Evolutionary conservation across 2,329 filamentous ascomycete species (phyloP).

Genomic region (Cercospora zeae-maydis): DNA sequence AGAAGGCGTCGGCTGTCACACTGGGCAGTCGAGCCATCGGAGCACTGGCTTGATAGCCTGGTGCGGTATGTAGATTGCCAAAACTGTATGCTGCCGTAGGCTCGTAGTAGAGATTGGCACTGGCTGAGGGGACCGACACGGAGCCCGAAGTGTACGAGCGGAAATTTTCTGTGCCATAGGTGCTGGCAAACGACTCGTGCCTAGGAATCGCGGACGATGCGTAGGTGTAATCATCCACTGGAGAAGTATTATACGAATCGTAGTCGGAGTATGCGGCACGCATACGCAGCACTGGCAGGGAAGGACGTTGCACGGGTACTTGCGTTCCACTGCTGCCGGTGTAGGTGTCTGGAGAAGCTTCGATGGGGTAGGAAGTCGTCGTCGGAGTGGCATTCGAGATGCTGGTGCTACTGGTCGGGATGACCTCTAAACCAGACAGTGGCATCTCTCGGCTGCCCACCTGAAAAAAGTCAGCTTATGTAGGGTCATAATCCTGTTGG

Average conservation of each 20-base stretch:
- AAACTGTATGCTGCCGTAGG: constrained; percentile 30
- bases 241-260: constrained; percentile 31
- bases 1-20: constrained; percentile 30
- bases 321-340: constrained; percentile 14
- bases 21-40: constrained; percentile 27
- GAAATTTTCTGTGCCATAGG: constrained; percentile 29
- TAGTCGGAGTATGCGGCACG: constrained; percentile 29
- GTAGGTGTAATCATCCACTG: constrained; percentile 32
- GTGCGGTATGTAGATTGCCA: constrained; percentile 26
- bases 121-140: constrained; percentile 27
- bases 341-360: constrained; percentile 15
- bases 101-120: constrained; percentile 30
- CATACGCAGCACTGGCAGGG: constrained; percentile 26
- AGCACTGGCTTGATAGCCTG: constrained; percentile 17
- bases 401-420: constrained; percentile 15
- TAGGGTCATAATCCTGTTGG: background rate
- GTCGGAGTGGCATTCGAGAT: constrained; percentile 10
- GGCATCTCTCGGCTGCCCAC: constrained; percentile 21
- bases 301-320: constrained; percentile 24
- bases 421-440: constrained; percentile 18
- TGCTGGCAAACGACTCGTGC: constrained; percentile 29
- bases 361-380: constrained; percentile 17
- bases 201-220: constrained; percentile 24
- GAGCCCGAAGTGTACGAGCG: constrained; percentile 30
- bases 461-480: constrained; percentile 12